Conservation (phyloP, 75 land plant species). For the Sequoia sempervirens region DNA sequence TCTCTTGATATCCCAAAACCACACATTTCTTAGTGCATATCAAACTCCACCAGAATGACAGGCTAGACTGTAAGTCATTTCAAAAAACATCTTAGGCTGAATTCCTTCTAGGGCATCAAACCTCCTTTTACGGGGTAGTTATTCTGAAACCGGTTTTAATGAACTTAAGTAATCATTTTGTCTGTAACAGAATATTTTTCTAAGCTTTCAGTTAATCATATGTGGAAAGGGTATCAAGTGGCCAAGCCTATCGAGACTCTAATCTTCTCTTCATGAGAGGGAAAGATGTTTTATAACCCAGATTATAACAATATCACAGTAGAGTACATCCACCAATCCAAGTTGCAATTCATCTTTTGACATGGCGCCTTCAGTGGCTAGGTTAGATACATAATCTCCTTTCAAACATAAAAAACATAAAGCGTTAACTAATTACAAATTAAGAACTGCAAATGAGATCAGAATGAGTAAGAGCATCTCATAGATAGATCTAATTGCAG, state of each 20-base stretch:
- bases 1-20: no score
- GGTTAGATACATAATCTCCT: conserved; percentile 32
- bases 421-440: no score
- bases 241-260: conserved; percentile 23
- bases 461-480: no score
- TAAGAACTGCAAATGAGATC: no score
- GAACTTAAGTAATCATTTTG: conserved; percentile 33
- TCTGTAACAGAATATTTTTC: conserved; percentile 25
- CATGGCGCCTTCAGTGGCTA: conserved; percentile 27
- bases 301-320: conserved; percentile 34
- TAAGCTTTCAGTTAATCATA: conserved; percentile 38
- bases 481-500: no score
- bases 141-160: background rate
- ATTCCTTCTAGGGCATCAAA: conserved; percentile 25
- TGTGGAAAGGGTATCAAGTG: conserved; percentile 42
- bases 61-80: no score
- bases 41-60: no score
- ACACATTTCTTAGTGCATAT: no score
- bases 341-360: conserved; percentile 40
- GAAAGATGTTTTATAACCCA: conserved; percentile 42
- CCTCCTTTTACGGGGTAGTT: conserved; percentile 28
- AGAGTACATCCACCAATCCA: conserved; percentile 37
- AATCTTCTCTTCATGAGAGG: conserved; percentile 33
- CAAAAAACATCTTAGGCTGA: conserved; percentile 18
- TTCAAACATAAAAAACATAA: background rate